Conservation (phyloP, 306 rosid genomes). For the Cercis canadensis region DNA sequence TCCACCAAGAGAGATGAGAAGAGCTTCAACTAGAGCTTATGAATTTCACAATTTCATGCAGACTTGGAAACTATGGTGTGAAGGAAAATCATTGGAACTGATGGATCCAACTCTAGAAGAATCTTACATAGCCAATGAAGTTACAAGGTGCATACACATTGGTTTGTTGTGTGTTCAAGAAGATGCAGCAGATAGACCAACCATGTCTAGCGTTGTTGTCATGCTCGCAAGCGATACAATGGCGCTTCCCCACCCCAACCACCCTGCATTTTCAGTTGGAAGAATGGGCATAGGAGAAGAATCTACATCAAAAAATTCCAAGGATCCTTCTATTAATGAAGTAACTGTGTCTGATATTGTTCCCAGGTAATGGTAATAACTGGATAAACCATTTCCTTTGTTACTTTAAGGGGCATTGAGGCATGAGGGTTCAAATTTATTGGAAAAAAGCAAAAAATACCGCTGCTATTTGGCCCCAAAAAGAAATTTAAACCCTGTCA, state of each 20-base stretch:
- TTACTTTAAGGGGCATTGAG: background rate
- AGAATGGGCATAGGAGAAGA: conserved; percentile 15
- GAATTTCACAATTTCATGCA: conserved; percentile 13
- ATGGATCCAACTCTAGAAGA: conserved; percentile 49
- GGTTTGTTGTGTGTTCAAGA: conserved; percentile 65
- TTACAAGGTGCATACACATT: conserved; percentile 49
- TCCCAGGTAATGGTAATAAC: conserved; percentile 22
- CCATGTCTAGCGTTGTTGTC: conserved; percentile 54
- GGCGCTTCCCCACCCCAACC: conserved; percentile 50
- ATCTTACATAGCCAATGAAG: conserved; percentile 31
- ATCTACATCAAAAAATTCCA: conserved; percentile 37
- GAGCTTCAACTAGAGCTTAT: background rate
- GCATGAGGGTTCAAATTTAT: too few relatives aligned
- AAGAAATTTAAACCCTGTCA: too few relatives aligned
- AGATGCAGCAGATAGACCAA: conserved; percentile 57
- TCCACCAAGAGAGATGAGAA: background rate
- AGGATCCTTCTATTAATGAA: conserved; percentile 37
- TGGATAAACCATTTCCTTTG: background rate
- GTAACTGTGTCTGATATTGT: conserved; percentile 34
- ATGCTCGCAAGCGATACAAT: conserved; percentile 49
- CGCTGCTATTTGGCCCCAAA: too few relatives aligned
- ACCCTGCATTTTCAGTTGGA: conserved; percentile 54
- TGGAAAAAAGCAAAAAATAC: too few relatives aligned
- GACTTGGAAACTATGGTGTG: conserved; percentile 66
- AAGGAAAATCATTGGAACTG: conserved; percentile 47